Base-by-base conservation (phyloP, 331 rosid species). In the Acacia pycnantha region DNA sequence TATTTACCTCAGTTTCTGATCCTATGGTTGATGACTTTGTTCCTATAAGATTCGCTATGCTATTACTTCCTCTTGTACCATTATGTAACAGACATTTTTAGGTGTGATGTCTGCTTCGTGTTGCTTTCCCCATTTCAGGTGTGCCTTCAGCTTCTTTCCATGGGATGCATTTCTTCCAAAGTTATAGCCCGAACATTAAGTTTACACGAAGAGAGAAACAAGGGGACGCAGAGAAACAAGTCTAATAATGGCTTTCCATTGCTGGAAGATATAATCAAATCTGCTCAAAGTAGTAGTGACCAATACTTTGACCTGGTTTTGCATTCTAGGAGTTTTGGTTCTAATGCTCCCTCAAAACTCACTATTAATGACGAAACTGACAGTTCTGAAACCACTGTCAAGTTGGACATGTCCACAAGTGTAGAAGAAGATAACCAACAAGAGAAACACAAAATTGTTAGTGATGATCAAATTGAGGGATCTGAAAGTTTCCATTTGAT, bases 91-190 rank as follows among this genome's bases (percentile, higher is more conserved):
- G 31, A 58, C 6, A n/a, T 46, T 46, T 12, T 46, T 3, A 46
- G 13, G 18, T 13, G 14, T 13, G 16, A 11, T 46, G 51, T 46
- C 51, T 46, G 51, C 51, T 46, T 46, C 16, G 11, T 50, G n/a
- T 14, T 50, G 56, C 56, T 50, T 14, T 48, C 54, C 54, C 54
- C 54, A 15, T 50, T 33, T 37, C 8, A 37, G 41, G 9, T 37
- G 41, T 37, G 9, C 41, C 41, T 51, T 65, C 46, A 29, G 72
- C 75, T 80, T 22, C 77, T 70, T 27, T 24, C 56, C 83, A 87
- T 89, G 90, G 92, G 90, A 54, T 89, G 92, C 81, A 78, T 89
- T 58, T 87, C 90, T 67, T 89, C 92, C 73, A 89, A 87, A 75
- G 33, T 87, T 35, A 24, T 85, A 31, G 71, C 86, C 44, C 83